Evolutionary conservation across 768 basidiomycete genomes (phyloP), one percentile per base, ranked within the genome.

Genomic region (Lactarius vividus): DNA sequence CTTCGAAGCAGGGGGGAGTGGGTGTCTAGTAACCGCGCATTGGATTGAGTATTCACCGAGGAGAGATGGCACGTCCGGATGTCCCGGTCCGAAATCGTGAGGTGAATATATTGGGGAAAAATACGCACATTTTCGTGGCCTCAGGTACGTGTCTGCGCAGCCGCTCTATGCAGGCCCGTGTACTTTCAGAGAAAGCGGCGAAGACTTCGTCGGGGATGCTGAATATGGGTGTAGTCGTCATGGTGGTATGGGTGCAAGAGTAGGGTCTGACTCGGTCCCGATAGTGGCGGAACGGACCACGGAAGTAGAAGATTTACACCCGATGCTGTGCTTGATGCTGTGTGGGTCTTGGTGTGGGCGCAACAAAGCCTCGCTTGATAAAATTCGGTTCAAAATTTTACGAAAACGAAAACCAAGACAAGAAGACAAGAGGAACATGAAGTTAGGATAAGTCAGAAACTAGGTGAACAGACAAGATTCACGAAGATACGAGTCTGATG

Each of bases 1-100:
- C 72, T 81, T 87, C 57, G 73, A 75, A 18, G 62, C 69, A 11
- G 79, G 71, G 53, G 79, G 76, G 8, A 63, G 29, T 2, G 9
- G 20, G 13, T 35, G 18, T 61, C 65, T 66, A 54, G 18, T 31
- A 18, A 54, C 23, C 33, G n/a, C 40, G 31, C 26, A 55, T 55
- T 18, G 11, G 29, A 20, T 29, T 31, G 31, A 55, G 18, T 20
- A 2, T 55, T 28, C 52, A 28, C 11, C 28, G 20, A n/a, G 20
- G 10, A 23, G 23, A 49, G n/a, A 49, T n/a, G n/a, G n/a, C n/a
- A 40, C 40, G 40, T 5, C 40, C 46, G 46, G 46, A 13, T 4
- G 13, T 6, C 23, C 49, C 56, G 65, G 61, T 49, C 61, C 65
- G 42, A 11, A 5, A 10, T 26, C 28, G 31, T 6, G 52, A 26